Evolutionary conservation across 176 grass and related monocot genomes (phyloP).

Genomic region (Paspalum notatum): DNA sequence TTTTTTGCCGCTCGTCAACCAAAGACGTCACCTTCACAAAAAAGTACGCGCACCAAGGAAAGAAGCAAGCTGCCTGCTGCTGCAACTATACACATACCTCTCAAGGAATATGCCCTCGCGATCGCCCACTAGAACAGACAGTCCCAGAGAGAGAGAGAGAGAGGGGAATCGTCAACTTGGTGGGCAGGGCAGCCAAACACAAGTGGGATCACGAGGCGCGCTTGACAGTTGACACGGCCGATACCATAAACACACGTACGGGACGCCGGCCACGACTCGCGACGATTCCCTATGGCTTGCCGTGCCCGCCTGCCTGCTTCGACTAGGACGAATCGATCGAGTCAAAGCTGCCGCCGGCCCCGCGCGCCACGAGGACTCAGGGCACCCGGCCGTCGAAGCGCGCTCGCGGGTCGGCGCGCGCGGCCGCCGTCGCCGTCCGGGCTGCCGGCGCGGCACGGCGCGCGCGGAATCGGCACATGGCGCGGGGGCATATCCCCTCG

Average conservation of each 20-base stretch:
- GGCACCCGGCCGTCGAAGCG: too few relatives aligned
- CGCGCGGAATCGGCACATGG: neutral
- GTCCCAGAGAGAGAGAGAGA: neutral
- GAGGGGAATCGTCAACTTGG: neutral
- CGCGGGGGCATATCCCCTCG: neutral
- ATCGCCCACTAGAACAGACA: neutral
- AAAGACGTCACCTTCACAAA: neutral
- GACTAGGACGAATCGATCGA: neutral
- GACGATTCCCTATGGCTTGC: neutral
- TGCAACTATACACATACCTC: too few relatives aligned
- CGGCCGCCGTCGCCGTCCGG: neutral
- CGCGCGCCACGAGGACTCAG: neutral
- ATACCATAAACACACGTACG: neutral
- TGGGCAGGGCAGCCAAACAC: neutral
- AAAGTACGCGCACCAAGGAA: neutral
- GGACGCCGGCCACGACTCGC: too few relatives aligned
- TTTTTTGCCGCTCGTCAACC: neutral
- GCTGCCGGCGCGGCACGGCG: neutral
- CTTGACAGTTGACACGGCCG: too few relatives aligned
- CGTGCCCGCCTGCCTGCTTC: neutral
- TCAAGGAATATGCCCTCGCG: neutral
- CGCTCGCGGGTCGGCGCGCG: too few relatives aligned
- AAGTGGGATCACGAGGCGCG: conserved; percentile 11
- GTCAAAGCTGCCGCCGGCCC: neutral
- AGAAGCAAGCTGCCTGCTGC: neutral